Percentiles rank a stretch among this genome's conserved stretches.
Evolutionary conservation across 169 alveolate species (phyloP).

Genomic region (Eimeria falciformis): DNA sequence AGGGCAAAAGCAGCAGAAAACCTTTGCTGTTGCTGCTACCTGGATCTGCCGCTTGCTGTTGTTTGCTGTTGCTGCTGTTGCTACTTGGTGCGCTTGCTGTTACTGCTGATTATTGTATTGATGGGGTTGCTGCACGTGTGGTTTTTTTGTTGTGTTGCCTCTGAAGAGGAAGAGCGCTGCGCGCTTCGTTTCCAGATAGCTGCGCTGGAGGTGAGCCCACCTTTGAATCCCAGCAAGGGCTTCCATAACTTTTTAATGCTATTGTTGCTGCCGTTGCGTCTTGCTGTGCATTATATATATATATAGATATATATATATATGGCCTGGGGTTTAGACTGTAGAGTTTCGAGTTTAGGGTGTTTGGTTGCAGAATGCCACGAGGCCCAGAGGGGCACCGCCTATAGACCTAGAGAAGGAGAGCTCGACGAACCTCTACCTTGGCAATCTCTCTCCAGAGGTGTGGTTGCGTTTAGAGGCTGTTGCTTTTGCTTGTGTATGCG

Average conservation of each 20-base stretch:
- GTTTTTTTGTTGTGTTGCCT: not conserved
- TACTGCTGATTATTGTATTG: not conserved
- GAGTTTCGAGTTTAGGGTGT: not conserved
- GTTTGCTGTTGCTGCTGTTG: constrained; percentile 19
- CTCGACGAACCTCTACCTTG: constrained; percentile 85
- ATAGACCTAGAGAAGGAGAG: constrained; percentile 77
- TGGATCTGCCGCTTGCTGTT: not conserved
- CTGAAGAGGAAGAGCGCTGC: constrained; percentile 67
- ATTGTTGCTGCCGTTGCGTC: not conserved
- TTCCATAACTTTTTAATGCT: not conserved
- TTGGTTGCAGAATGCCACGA: constrained; percentile 80
- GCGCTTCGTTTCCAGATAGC: constrained; percentile 73
- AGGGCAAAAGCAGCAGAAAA: too few species aligned
- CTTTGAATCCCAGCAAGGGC: not conserved
- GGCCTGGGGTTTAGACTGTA: not conserved
- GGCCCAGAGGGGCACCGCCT: constrained; percentile 80
- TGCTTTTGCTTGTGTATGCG: too few species aligned
- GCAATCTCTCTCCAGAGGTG: constrained; percentile 88
- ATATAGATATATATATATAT: not conserved
- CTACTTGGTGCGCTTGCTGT: not conserved
- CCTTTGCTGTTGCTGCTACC: not conserved
- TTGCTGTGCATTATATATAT: not conserved
- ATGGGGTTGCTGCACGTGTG: not conserved
- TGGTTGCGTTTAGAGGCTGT: too few species aligned
- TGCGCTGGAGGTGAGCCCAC: constrained; percentile 67